Percentiles rank a stretch among this genome's conserved stretches.
These are phyloP conservation scores for Aphanoascus verrucosus DNA, from an alignment of 2,329 filamentous ascomycete species.

Conservation along the genomic window DNA sequence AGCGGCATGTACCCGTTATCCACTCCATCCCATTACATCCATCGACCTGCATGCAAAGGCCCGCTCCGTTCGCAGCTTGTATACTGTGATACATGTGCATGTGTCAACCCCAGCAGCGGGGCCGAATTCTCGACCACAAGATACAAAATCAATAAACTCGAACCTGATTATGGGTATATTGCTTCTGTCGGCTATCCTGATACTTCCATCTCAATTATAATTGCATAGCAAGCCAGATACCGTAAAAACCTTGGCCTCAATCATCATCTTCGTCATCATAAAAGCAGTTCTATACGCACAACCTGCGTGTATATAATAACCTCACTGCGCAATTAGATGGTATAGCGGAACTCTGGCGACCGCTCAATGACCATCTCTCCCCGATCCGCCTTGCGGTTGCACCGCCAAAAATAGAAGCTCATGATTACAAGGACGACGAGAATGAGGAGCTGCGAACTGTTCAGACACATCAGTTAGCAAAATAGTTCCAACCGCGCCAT, in stretches of 20 bases:
- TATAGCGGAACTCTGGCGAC: slow-evolving; percentile 31
- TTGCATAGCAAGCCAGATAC: too few species aligned
- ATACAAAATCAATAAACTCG: too few species aligned
- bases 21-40: not conserved
- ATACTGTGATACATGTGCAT: too few species aligned
- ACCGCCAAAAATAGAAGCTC: slow-evolving; percentile 26
- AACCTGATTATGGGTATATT: too few species aligned
- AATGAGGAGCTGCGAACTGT: slow-evolving; percentile 28
- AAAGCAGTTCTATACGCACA: not conserved
- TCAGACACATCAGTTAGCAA: slow-evolving; percentile 32
- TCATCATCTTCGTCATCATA: too few species aligned
- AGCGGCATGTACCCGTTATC: not conserved
- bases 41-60: too few species aligned
- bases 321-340: slow-evolving; percentile 12
- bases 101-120: too few species aligned
- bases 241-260: too few species aligned
- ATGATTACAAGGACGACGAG: slow-evolving; percentile 23
- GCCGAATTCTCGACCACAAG: too few species aligned
- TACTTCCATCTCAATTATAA: too few species aligned
- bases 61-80: too few species aligned
- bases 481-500: not conserved
- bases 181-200: too few species aligned
- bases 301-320: not conserved
- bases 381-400: slow-evolving; percentile 27
- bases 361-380: slow-evolving; percentile 29